These are phyloP conservation scores for Tulasnella sp. DNA, from an alignment of 768 basidiomycete species.

Conservation along the genomic window DNA sequence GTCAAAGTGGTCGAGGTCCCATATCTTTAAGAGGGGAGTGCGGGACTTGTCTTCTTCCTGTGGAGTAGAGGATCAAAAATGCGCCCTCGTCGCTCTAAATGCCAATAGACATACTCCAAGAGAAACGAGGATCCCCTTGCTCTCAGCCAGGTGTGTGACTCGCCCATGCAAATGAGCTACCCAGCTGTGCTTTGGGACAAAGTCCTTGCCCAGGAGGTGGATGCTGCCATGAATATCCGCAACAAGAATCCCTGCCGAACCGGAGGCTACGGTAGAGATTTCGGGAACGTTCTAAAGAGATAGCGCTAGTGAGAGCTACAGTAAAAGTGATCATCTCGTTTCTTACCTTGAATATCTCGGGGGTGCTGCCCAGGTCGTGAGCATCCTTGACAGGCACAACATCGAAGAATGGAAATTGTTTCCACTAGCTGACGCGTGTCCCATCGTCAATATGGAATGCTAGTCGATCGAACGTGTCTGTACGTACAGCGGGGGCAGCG, in stretches of 20 bases:
- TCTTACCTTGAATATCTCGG: conserved; percentile 71
- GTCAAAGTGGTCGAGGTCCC: conserved; percentile 41
- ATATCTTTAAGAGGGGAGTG: conserved; percentile 56
- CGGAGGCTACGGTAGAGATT: conserved; percentile 63
- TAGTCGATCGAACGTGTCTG: neutral
- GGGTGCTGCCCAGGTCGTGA: conserved; percentile 68
- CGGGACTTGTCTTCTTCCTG: conserved; percentile 72
- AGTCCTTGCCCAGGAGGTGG: conserved; percentile 69
- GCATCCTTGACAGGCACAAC: conserved; percentile 68
- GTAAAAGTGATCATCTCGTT: neutral
- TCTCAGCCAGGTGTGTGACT: conserved; percentile 83
- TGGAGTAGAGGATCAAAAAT: conserved; percentile 4
- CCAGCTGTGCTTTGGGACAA: conserved; percentile 70
- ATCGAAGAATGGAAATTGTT: conserved; percentile 90
- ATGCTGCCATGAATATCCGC: conserved; percentile 85
- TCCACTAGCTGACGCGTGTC: conserved; percentile 52
- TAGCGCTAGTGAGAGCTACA: conserved; percentile 36
- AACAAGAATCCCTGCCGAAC: conserved; percentile 63
- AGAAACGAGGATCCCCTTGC: conserved; percentile 75
- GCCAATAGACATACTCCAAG: conserved; percentile 60
- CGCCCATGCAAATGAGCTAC: conserved; percentile 72
- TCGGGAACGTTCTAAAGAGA: conserved; percentile 49
- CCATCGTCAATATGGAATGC: neutral
- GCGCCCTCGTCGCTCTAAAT: neutral
- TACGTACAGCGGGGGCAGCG: conserved; percentile 27